Conservation (phyloP, 352 stramenopile species). For the Phytophthora pluvialis region DNA sequence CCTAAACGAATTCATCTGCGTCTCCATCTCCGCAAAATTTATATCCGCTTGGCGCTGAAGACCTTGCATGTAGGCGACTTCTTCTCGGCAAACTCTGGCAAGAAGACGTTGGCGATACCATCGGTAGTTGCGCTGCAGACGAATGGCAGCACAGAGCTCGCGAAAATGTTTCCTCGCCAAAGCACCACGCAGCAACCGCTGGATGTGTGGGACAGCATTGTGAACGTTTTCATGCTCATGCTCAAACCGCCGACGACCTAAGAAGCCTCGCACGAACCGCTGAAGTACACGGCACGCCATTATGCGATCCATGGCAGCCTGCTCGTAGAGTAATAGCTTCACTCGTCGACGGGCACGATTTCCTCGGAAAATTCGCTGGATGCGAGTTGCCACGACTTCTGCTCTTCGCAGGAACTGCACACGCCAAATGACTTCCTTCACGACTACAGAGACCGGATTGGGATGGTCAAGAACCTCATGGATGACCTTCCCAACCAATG, state of each 20-base stretch:
- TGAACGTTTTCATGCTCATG: conserved; percentile 43
- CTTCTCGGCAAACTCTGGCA: conserved; percentile 59
- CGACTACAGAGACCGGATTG: conserved; percentile 45
- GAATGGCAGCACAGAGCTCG: conserved; percentile 44
- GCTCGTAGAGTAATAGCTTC: conserved; percentile 43
- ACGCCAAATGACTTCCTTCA: conserved; percentile 69
- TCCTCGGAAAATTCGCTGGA: conserved; percentile 73
- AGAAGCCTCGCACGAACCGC: conserved; percentile 57
- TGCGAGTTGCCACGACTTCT: conserved; percentile 55
- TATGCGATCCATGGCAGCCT: conserved; percentile 46
- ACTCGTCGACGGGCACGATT: conserved; percentile 63
- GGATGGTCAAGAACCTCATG: conserved; percentile 36
- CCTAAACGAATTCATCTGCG: conserved; percentile 53
- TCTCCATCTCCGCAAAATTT: conserved; percentile 54
- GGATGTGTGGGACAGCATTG: conserved; percentile 57
- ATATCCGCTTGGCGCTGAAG: conserved; percentile 52
- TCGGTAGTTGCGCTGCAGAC: conserved; percentile 64
- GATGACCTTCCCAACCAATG: conserved; percentile 1
- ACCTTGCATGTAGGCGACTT: conserved; percentile 57
- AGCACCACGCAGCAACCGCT: conserved; percentile 57
- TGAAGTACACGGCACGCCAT: conserved; percentile 49
- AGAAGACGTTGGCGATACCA: conserved; percentile 60
- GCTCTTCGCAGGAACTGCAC: conserved; percentile 65
- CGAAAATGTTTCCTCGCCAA: conserved; percentile 46
- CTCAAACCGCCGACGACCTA: conserved; percentile 51